Evolutionary conservation across 169 alveolate genomes (phyloP), one percentile per base, ranked within the genome.

Genomic region (Perkinsus chesapeaki): DNA sequence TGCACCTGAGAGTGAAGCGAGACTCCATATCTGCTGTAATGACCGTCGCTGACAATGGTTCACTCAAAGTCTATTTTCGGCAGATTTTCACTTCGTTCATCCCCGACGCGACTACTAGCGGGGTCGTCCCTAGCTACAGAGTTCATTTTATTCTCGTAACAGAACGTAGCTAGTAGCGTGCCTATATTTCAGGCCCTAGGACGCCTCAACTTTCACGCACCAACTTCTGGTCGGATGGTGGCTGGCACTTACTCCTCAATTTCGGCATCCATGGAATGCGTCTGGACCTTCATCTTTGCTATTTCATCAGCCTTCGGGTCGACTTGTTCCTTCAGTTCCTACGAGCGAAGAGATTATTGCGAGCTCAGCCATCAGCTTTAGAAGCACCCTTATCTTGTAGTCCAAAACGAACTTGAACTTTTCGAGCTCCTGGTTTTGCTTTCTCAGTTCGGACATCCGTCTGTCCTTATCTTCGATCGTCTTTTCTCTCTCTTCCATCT

Each of bases 331-430:
- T 97, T 97, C 37, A 98, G 96, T 95, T 98, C 99, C 93, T 98
- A 43, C 16, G n/a, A n/a, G n/a, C n/a, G 23, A 16, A 43, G 60
- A 43, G 23, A 43, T 43, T 16, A 5, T 43, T 16, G 16, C 60
- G 60, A 16, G 16, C 23, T 5, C 60, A 43, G 60, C 60, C 16
- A n/a, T 16, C 60, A 43, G 60, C 60, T 16, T 43, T 9, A 16
- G 60, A 5, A 5, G 5, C 60, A 43, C 60, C 60, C 60, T 96
- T 82, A 98, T 98, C 96, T 98, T 98, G 95, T 98, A 97, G 95
- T 98, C 99, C 73, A 98, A 95, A 23, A 98, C 99, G 95, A 98
- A 98, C 94, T 98, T 98, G 97, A 98, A 98, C 95, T 98, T 98
- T 95, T 98, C 99, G 73, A 98, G 96, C 94, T 98, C 99, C 95